Percentiles rank a stretch among this genome's conserved stretches.
Conservation (phyloP, 345 rosid species). For the Corchorus capsularis region DNA sequence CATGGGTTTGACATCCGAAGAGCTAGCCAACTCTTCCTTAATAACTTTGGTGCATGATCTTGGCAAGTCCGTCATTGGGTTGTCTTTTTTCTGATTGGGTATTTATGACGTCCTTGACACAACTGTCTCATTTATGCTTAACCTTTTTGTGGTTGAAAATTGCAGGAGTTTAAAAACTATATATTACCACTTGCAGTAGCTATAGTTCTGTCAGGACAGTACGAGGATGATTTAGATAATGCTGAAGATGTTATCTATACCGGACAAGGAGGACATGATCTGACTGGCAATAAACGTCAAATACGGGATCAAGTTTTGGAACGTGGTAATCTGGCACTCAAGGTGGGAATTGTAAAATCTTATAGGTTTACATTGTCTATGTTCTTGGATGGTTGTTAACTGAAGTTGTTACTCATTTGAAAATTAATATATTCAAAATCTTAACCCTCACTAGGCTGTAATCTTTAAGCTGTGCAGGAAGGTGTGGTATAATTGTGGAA, state of each 20-base stretch:
- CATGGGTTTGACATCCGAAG: neutral
- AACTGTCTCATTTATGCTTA: neutral
- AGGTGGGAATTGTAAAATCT: slow-evolving; percentile 51
- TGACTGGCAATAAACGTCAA: slow-evolving; percentile 84
- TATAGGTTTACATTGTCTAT: neutral
- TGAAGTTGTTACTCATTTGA: slow-evolving; percentile 13
- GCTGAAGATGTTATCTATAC: slow-evolving; percentile 87
- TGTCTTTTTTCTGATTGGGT: neutral
- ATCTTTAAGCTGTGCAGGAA: neutral
- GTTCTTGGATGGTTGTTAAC: neutral
- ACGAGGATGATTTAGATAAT: slow-evolving; percentile 95
- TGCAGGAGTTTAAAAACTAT: slow-evolving; percentile 56
- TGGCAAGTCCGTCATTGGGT: neutral
- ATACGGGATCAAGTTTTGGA: slow-evolving; percentile 59
- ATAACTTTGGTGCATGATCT: neutral
- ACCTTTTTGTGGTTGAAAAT: slow-evolving; percentile 7
- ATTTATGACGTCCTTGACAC: neutral
- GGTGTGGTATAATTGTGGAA: neutral
- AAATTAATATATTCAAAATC: neutral
- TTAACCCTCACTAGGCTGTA: neutral
- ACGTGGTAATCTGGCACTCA: slow-evolving; percentile 89
- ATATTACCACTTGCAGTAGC: slow-evolving; percentile 70
- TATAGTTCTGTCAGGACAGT: slow-evolving; percentile 86
- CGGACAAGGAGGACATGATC: slow-evolving; percentile 92
- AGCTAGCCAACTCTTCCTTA: neutral